These are phyloP conservation scores for Zygosaccharomyces rouxii DNA, from an alignment of 805 yeast genomes.

Conservation along the genomic window DNA sequence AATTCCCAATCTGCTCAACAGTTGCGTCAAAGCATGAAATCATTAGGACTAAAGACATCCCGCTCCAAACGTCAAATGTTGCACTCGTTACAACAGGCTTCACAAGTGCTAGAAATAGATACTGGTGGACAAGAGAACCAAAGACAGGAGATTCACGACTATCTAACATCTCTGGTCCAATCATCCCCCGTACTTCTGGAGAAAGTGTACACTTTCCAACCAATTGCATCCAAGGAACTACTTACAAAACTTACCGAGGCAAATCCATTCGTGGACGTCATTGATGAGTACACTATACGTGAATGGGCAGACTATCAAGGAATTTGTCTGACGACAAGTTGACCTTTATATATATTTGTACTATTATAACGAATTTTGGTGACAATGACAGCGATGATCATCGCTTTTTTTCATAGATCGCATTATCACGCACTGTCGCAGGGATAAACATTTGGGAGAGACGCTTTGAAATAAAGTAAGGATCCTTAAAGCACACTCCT, in stretches of 20 bases:
- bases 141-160: slow-evolving; percentile 19
- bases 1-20: slow-evolving; percentile 27
- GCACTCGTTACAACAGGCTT: slow-evolving; percentile 28
- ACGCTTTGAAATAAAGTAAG: not conserved
- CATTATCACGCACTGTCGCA: not conserved
- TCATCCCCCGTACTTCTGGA: slow-evolving; percentile 24
- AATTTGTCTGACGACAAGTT: slow-evolving; percentile 23
- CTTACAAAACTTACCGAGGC: slow-evolving; percentile 16
- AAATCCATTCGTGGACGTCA: slow-evolving; percentile 28
- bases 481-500: not conserved
- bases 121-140: slow-evolving; percentile 9
- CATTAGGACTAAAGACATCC: slow-evolving; percentile 30
- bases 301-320: slow-evolving; percentile 35
- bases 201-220: slow-evolving; percentile 30
- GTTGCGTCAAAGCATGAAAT: slow-evolving; percentile 22
- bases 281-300: slow-evolving; percentile 29
- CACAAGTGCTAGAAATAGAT: slow-evolving; percentile 20
- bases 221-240: slow-evolving; percentile 23
- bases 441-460: not conserved
- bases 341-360: slow-evolving; percentile 1
- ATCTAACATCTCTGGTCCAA: slow-evolving; percentile 22
- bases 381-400: not conserved
- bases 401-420: not conserved
- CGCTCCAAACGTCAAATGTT: slow-evolving; percentile 29
- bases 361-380: not conserved